Conservation (phyloP, 352 stramenopile species). For the Lagenidium giganteum region DNA sequence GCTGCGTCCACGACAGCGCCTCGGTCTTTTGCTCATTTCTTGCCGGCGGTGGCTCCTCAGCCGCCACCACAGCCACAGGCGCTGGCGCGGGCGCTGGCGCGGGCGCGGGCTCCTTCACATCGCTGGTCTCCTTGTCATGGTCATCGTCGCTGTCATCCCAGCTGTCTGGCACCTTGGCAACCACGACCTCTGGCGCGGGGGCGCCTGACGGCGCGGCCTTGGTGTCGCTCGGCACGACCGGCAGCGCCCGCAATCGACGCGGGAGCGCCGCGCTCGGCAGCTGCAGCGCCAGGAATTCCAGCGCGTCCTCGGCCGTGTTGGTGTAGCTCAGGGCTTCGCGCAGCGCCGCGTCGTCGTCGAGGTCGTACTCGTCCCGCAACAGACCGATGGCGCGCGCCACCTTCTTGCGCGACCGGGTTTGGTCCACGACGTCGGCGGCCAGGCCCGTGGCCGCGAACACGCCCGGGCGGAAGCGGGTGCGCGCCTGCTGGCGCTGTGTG, state of each 20-base stretch:
- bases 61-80: too few species aligned
- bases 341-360: conserved; percentile 18
- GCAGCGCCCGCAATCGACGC: conserved; percentile 25
- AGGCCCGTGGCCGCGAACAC: conserved; percentile 18
- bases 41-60: neutral
- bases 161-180: too few species aligned
- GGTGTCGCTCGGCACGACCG: neutral
- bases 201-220: too few species aligned
- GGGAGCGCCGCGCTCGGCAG: conserved; percentile 52
- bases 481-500: conserved; percentile 21
- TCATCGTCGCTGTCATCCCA: conserved; percentile 22
- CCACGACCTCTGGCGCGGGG: too few species aligned
- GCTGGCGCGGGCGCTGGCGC: neutral
- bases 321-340: conserved; percentile 45
- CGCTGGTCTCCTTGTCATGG: neutral
- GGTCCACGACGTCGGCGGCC: conserved; percentile 33
- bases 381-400: conserved; percentile 35
- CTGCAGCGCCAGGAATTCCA: conserved; percentile 60
- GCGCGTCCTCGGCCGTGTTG: conserved; percentile 64
- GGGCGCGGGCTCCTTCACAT: neutral
- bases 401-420: conserved; percentile 49
- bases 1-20: conserved; percentile 73
- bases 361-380: conserved; percentile 48
- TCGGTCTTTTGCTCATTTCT: conserved; percentile 13
- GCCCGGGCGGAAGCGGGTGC: conserved; percentile 40